Evolutionary conservation across 768 basidiomycete genomes (phyloP).

Genomic region (Terana coerulea): DNA sequence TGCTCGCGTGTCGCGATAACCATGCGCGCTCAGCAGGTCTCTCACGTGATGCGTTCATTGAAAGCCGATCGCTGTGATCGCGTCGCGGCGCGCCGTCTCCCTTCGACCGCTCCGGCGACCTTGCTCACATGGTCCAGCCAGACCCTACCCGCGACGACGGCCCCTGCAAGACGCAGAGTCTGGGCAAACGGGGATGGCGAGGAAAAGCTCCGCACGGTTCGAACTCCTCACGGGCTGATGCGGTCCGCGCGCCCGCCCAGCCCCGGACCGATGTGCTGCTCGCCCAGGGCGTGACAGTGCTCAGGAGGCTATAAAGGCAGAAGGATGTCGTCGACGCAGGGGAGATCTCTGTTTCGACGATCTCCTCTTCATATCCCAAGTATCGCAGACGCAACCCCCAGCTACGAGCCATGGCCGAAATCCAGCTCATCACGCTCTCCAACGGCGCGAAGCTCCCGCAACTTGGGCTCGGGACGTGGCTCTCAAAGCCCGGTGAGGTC

Average conservation of each 20-base stretch:
- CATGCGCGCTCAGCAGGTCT: too few species aligned
- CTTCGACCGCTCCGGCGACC: neutral
- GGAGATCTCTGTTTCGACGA: neutral
- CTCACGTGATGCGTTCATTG: too few species aligned
- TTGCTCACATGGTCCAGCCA: neutral
- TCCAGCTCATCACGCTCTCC: constrained; percentile 32
- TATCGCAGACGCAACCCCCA: neutral
- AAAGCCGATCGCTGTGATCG: neutral
- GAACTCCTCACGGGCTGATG: neutral
- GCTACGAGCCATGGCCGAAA: neutral
- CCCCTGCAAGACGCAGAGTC: neutral
- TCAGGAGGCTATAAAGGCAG: neutral
- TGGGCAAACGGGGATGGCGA: neutral
- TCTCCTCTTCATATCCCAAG: neutral
- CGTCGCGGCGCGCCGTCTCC: neutral
- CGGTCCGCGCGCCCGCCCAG: constrained; percentile 7
- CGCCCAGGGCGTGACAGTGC: neutral
- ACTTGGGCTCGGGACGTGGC: constrained; percentile 84
- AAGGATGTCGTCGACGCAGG: neutral
- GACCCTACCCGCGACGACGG: neutral
- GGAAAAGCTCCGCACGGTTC: neutral
- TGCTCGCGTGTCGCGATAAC: too few species aligned
- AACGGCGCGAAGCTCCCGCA: constrained; percentile 59
- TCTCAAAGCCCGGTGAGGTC: constrained; percentile 71
- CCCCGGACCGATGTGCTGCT: constrained; percentile 1